These are phyloP conservation scores for Neurospora terricola DNA, from an alignment of 495 filamentous ascomycete species.

Conservation along the genomic window DNA sequence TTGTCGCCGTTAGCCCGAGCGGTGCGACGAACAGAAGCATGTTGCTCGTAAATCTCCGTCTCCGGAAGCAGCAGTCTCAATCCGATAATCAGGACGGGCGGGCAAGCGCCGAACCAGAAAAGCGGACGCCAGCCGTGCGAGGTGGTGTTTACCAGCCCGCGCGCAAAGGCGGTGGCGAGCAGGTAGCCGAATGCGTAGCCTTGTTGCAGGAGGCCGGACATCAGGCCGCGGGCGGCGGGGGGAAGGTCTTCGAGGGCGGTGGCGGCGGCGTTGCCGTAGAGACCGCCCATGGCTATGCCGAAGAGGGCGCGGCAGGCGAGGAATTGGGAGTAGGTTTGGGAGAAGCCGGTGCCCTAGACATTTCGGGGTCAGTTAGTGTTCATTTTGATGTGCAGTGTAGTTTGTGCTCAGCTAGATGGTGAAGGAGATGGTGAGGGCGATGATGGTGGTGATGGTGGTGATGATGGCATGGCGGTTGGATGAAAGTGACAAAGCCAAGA, in stretches of 20 bases:
- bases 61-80: slow-evolving; percentile 72
- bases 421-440: background rate
- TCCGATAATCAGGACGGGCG: slow-evolving; percentile 70
- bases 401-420: too few species aligned
- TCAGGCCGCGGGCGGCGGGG: slow-evolving; percentile 57
- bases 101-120: slow-evolving; percentile 78
- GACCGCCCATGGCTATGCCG: slow-evolving; percentile 79
- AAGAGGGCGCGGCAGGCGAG: slow-evolving; percentile 76
- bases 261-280: slow-evolving; percentile 81
- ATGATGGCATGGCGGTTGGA: background rate
- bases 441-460: background rate
- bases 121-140: slow-evolving; percentile 69
- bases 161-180: slow-evolving; percentile 66
- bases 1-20: slow-evolving; percentile 22
- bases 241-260: slow-evolving; percentile 83
- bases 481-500: background rate
- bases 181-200: slow-evolving; percentile 86
- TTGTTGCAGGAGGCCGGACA: slow-evolving; percentile 78
- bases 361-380: slow-evolving; percentile 6
- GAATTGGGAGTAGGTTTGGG: slow-evolving; percentile 66
- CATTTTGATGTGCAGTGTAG: background rate
- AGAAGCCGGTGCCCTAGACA: slow-evolving; percentile 62
- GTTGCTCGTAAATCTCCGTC: slow-evolving; percentile 56
- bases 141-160: slow-evolving; percentile 62
- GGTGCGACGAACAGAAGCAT: slow-evolving; percentile 44